A percentile compares a stretch with the other conserved stretches of the same genome.
These are phyloP conservation scores for Ordospora pajunii DNA, from an alignment of 371 early-diverging fungal species.

Conservation along the genomic window DNA sequence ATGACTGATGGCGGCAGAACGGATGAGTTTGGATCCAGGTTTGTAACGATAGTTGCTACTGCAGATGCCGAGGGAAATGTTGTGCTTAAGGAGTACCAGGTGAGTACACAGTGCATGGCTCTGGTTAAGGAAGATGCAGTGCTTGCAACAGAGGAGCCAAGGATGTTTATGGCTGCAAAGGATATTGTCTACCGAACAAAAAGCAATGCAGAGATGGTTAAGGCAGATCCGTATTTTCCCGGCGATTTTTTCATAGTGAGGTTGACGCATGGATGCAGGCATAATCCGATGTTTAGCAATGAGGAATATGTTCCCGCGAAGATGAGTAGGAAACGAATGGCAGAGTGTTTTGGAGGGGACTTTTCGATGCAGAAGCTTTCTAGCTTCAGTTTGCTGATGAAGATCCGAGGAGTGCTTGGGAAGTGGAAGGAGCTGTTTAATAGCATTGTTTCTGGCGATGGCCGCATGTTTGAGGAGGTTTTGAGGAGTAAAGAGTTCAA, in stretches of 20 bases:
- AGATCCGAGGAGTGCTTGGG: not conserved
- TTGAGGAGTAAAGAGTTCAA: slow-evolving; percentile 6
- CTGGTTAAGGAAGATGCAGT: slow-evolving; percentile 80
- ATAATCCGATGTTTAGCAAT: slow-evolving; percentile 10
- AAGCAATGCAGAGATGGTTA: slow-evolving; percentile 13
- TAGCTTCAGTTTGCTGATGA: slow-evolving; percentile 34
- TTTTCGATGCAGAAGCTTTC: slow-evolving; percentile 36
- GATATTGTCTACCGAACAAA: slow-evolving; percentile 61
- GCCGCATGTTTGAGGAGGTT: not conserved
- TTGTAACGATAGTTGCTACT: slow-evolving; percentile 63
- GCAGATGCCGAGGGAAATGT: slow-evolving; percentile 67
- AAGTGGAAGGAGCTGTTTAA: slow-evolving; percentile 13
- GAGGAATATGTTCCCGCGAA: slow-evolving; percentile 1
- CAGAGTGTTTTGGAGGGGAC: slow-evolving; percentile 40
- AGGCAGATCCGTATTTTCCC: slow-evolving; percentile 41
- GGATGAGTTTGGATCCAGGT: slow-evolving; percentile 74
- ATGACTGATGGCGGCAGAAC: slow-evolving; percentile 62
- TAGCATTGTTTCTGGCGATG: not conserved
- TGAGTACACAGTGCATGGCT: slow-evolving; percentile 76
- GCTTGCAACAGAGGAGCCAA: slow-evolving; percentile 75
- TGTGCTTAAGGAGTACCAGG: slow-evolving; percentile 77
- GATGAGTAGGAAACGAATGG: slow-evolving; percentile 21
- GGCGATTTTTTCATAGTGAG: slow-evolving; percentile 46
- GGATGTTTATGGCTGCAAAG: slow-evolving; percentile 73
- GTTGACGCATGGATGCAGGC: slow-evolving; percentile 39